Evolutionary conservation across 2,329 filamentous ascomycete species (phyloP).

Genomic region (Neopestalotiopsis rosae): DNA sequence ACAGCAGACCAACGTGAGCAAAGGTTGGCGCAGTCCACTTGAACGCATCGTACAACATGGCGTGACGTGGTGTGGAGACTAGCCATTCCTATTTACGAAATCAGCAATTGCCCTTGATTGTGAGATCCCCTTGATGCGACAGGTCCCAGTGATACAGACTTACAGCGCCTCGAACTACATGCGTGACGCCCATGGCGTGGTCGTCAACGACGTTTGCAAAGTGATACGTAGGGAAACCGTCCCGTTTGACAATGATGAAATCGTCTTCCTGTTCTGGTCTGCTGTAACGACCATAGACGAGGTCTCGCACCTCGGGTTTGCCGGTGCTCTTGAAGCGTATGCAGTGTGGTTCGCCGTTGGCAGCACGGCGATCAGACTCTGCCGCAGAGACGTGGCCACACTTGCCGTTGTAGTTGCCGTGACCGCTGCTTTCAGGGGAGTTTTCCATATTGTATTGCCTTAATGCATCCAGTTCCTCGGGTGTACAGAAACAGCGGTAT

Average conservation of each 20-base stretch:
- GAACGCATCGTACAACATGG: conserved; percentile 77
- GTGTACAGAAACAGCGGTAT: conserved; percentile 91
- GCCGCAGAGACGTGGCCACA: conserved; percentile 71
- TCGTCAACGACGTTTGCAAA: conserved; percentile 98
- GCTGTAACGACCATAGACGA: conserved; percentile 76
- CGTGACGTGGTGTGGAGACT: conserved; percentile 81
- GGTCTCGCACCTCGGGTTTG: conserved; percentile 72
- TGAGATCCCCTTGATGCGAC: background rate
- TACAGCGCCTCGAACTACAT: conserved; percentile 88
- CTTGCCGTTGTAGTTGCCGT: conserved; percentile 60
- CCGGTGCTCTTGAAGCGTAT: conserved; percentile 71
- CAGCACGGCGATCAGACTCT: conserved; percentile 74
- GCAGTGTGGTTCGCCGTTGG: conserved; percentile 73
- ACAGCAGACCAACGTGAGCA: conserved; percentile 79
- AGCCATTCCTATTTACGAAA: conserved; percentile 78
- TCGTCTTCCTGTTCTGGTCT: conserved; percentile 70
- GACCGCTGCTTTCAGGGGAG: conserved; percentile 38
- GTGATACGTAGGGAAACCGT: conserved; percentile 94
- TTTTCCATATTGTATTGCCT: conserved; percentile 65
- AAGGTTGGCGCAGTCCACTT: conserved; percentile 76
- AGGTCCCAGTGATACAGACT: conserved; percentile 27
- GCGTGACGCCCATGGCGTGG: conserved; percentile 92
- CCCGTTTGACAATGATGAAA: conserved; percentile 87
- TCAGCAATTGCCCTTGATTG: conserved; percentile 5
- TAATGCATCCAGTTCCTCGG: conserved; percentile 71